Evolutionary conservation across 208 protist genomes (phyloP).

Genomic region (Endotrypanum monterogeii): DNA sequence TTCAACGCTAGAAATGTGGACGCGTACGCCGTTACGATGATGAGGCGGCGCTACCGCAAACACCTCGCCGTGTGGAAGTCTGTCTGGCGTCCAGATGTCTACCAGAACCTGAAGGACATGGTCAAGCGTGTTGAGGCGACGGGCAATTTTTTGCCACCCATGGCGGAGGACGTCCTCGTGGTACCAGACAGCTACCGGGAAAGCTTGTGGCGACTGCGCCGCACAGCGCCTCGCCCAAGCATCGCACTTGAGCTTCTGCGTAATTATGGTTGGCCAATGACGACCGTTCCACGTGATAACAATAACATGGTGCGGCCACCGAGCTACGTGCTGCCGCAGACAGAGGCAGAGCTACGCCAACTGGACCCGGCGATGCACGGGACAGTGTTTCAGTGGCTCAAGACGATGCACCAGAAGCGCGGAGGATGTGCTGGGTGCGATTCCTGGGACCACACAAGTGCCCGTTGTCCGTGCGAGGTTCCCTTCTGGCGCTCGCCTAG

Average conservation of each 20-base stretch:
- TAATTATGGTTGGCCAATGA: slow-evolving; percentile 56
- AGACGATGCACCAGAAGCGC: slow-evolving; percentile 44
- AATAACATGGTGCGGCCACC: slow-evolving; percentile 42
- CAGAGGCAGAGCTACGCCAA: slow-evolving; percentile 40
- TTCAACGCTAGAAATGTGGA: slow-evolving; percentile 22
- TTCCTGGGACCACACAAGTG: slow-evolving; percentile 72
- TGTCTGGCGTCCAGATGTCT: slow-evolving; percentile 73
- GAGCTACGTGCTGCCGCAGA: slow-evolving; percentile 42
- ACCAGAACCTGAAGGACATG: slow-evolving; percentile 54
- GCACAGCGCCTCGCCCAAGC: slow-evolving; percentile 54
- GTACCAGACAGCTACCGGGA: slow-evolving; percentile 71
- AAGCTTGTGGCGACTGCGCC: slow-evolving; percentile 76
- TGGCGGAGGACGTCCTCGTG: slow-evolving; percentile 46
- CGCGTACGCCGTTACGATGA: slow-evolving; percentile 23
- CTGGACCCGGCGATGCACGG: slow-evolving; percentile 82
- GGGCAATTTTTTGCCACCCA: slow-evolving; percentile 51
- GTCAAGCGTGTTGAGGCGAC: slow-evolving; percentile 45
- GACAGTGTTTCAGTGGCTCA: slow-evolving; percentile 57
- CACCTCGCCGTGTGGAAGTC: slow-evolving; percentile 61
- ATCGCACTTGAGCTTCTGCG: slow-evolving; percentile 70
- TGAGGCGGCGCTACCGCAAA: slow-evolving; percentile 41
- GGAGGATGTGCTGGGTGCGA: slow-evolving; percentile 81
- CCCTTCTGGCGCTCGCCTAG: slow-evolving; percentile 57
- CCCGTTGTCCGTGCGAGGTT: slow-evolving; percentile 70
- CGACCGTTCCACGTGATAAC: slow-evolving; percentile 22